Evolutionary conservation across 176 grass and related monocot genomes (phyloP), one percentile per base, ranked within the genome.

Genomic region (Phoenix dactylifera): DNA sequence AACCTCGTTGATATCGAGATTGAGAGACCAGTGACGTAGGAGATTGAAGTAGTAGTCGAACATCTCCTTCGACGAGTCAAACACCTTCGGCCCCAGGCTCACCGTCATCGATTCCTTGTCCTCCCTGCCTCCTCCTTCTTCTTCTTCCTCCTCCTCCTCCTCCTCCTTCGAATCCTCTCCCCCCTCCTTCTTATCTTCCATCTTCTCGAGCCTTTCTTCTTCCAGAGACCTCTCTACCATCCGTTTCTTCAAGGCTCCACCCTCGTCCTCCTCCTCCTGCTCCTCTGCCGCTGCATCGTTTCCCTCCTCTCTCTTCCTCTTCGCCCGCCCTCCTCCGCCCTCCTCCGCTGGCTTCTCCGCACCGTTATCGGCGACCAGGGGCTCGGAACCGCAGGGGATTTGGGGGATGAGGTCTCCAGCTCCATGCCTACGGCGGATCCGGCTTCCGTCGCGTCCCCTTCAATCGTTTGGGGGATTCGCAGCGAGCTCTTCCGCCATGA

Each of bases 1-100:
- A 73, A 98, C 94, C 76, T 98, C 70, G 29, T 98, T 98, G 63
- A 89, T 66, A 26, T 93, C 79, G 16, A 92, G 15, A 30, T 86
- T 70, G 17, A 76, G 62, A 53, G 77, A n/a, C 94, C 94, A 98
- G n/a, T 68, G 26, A 60, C 70, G 88, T 6, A 98, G 79, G 17
- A 98, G 67, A 1, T 71, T 74, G 32, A 80, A 67, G 71, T 89
- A 98, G 52, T 93, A 98, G 60, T 92, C 64, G 24, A 98, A 98
- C 85, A 93, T 89, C 65, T 92, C 84, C n/a, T 77, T 62, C 16
- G 79, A 60, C 29, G 81, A 62, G 65, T 52, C 57, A 61, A 98
- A 98, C 73, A 81, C 80, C 72, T 92, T 98, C 1, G 94, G 88
- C 7, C 94, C 94, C 52, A 98, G 9, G 20, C 76, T 89, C 49